phyloP scores from a whole-genome alignment of 1,284 basidiomycete genomes.

The Bjerkandera adusta region DNA sequence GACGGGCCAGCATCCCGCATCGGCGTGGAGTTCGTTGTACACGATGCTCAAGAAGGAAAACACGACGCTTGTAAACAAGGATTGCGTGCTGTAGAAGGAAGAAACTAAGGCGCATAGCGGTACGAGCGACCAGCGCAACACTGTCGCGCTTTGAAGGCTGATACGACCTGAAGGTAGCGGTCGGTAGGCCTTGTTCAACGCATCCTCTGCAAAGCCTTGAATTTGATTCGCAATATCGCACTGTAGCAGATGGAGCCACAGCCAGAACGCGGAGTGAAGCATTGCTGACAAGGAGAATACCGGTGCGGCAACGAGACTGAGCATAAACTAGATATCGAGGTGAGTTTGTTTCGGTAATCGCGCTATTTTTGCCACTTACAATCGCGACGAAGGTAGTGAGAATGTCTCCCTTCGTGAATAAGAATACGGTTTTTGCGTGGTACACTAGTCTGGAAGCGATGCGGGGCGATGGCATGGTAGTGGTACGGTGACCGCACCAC shows the following conservation, averaged over 20 bases:
- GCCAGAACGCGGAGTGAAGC: conserved; percentile 2
- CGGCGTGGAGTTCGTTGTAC: conserved; percentile 34
- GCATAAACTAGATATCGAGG: conserved; percentile 29
- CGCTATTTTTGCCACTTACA: conserved; percentile 25
- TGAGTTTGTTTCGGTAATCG: conserved; percentile 1
- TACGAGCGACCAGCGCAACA: conserved; percentile 3
- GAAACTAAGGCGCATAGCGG: conserved; percentile 6
- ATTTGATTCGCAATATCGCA: conserved; percentile 8
- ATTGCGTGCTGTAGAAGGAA: conserved; percentile 28
- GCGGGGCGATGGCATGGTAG: too few relatives aligned
- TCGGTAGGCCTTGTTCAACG: conserved; percentile 3
- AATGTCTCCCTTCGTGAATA: conserved; percentile 43
- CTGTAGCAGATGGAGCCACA: conserved; percentile 11
- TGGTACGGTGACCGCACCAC: too few relatives aligned
- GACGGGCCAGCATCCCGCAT: conserved; percentile 30
- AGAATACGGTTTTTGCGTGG: conserved; percentile 23
- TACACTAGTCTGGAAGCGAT: too few relatives aligned
- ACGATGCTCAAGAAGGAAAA: conserved; percentile 29
- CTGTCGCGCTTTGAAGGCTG: background rate
- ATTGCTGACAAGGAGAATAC: conserved; percentile 9
- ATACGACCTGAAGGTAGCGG: conserved; percentile 3
- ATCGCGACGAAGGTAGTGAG: conserved; percentile 38
- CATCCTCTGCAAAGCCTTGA: conserved; percentile 1
- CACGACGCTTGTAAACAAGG: conserved; percentile 30
- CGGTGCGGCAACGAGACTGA: conserved; percentile 35